phyloP scores from a whole-genome alignment of 1,284 basidiomycete species.

The Fistulinella staudtii region DNA sequence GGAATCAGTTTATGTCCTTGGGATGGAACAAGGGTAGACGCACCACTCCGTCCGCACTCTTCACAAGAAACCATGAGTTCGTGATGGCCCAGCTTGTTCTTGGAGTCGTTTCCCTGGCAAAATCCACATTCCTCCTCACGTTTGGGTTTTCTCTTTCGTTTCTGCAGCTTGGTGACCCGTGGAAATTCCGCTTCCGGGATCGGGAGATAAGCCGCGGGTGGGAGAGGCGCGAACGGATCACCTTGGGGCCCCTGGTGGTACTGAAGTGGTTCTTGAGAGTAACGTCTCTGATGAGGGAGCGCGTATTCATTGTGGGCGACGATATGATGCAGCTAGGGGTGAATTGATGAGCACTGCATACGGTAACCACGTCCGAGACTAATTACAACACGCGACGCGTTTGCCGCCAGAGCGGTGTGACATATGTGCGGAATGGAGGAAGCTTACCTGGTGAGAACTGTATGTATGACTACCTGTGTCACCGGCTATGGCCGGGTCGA shows the following conservation, averaged over 20 bases:
- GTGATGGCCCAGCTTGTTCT: conserved; percentile 50
- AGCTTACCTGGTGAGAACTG: conserved; percentile 29
- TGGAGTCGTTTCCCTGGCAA: conserved; percentile 58
- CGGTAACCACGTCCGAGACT: conserved; percentile 10
- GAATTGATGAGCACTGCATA: conserved; percentile 20
- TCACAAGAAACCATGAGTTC: conserved; percentile 69
- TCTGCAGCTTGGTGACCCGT: conserved; percentile 41
- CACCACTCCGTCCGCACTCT: conserved; percentile 64
- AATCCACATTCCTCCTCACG: conserved; percentile 64
- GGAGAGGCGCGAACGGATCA: conserved; percentile 71
- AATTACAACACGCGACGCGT: conserved; percentile 53
- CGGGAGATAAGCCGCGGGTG: conserved; percentile 48
- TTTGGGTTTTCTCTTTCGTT: conserved; percentile 50
- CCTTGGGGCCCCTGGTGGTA: conserved; percentile 74
- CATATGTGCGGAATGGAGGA: conserved; percentile 18
- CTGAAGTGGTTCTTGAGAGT: conserved; percentile 37
- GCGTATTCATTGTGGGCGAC: conserved; percentile 12
- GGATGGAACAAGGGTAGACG: conserved; percentile 29
- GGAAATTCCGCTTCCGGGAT: conserved; percentile 32
- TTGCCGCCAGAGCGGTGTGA: conserved; percentile 12
- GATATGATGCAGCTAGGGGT: conserved; percentile 18
- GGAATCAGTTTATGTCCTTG: conserved; percentile 10
- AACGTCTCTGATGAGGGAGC: conserved; percentile 26
- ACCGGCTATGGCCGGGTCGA: conserved; percentile 50
- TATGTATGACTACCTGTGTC: conserved; percentile 18